Conservation (phyloP, 1,284 basidiomycete genomes). For the Pseudozyma flocculosa region DNA sequence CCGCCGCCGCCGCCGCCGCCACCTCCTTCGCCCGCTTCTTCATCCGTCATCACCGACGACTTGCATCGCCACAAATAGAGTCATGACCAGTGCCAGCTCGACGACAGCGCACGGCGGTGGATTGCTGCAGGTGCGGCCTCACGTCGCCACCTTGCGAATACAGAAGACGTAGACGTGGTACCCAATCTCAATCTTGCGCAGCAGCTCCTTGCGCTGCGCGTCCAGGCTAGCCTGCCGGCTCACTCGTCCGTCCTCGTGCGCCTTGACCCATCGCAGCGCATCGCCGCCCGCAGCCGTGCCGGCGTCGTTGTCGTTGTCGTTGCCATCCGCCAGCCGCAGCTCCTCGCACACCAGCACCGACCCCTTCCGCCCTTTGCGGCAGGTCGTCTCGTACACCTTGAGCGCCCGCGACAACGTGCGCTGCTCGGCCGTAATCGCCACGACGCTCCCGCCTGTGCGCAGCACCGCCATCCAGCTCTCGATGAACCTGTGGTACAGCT, state of each 20-base stretch:
- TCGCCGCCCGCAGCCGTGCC: neutral
- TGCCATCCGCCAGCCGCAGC: neutral
- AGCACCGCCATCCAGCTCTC: constrained; percentile 27
- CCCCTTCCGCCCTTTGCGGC: constrained; percentile 22
- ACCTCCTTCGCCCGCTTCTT: too few species aligned
- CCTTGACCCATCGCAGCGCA: neutral
- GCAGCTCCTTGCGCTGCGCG: constrained; percentile 12
- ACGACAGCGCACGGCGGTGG: too few species aligned
- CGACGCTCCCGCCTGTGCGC: constrained; percentile 25
- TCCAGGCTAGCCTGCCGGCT: constrained; percentile 20
- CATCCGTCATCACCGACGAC: too few species aligned
- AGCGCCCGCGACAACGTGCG: constrained; percentile 22
- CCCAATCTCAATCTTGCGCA: constrained; percentile 39
- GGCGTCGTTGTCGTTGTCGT: neutral
- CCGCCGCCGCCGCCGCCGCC: too few species aligned
- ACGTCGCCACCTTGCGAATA: constrained; percentile 24
- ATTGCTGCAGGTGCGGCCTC: too few species aligned
- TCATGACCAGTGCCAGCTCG: too few species aligned
- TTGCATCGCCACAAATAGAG: too few species aligned
- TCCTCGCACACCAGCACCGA: neutral
- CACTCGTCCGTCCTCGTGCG: constrained; percentile 20
- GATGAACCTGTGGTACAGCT: constrained; percentile 25
- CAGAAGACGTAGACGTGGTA: constrained; percentile 37
- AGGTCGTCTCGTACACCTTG: constrained; percentile 20
- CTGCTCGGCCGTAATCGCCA: constrained; percentile 33